Base-by-base conservation (phyloP, 192 early-diverging fungal species). In the Powellomyces hirtus region DNA sequence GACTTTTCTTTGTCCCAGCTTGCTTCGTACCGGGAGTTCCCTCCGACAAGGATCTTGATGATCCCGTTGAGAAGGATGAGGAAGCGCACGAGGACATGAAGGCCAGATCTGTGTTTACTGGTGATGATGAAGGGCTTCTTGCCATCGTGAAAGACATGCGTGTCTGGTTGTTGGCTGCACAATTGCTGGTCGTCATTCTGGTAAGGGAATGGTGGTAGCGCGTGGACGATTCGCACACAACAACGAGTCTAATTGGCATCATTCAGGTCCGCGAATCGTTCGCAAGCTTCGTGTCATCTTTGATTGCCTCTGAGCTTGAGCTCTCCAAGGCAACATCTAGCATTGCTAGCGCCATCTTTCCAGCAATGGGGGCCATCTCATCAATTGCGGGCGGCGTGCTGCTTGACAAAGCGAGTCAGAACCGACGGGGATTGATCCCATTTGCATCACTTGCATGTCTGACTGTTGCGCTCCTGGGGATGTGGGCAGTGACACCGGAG, bases 291-390 rank as follows among this genome's bases (percentile, higher is more conserved):
- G 61, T 52, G 0, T 71, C 68, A 10, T 35, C 68, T 1, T 34
- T 71, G 1, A 71, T 71, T 30, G 50, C 44, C 11, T 27, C 59
- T 1, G 68, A 61, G 60, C 59, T 71, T 44, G 37, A 62, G 0
- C 59, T 71, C 24, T 62, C 59, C 18, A 51, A 51, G 13, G 59
- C 34, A 8, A 13, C 52, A 11, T 18, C 68, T 22, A 49, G 38
- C 29, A 29, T 71, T 22, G 27, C 59, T 1, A 53, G 46, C 13
- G 68, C 68, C 8, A 71, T 71, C 38, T 71, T 71, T 35, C 68
- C 68, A 29, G 60, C 68, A 22, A 7, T 71, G 46, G 68, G 68
- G 0, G 68, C 68, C 16, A 38, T 71, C 49, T 71, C 68, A n/a
- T 27, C 49, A 7, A 36, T 71, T 4, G 68, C 18, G 1, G 68